phyloP scores from a whole-genome alignment of 1,139 yeast species.

The Pichia sp. region DNA sequence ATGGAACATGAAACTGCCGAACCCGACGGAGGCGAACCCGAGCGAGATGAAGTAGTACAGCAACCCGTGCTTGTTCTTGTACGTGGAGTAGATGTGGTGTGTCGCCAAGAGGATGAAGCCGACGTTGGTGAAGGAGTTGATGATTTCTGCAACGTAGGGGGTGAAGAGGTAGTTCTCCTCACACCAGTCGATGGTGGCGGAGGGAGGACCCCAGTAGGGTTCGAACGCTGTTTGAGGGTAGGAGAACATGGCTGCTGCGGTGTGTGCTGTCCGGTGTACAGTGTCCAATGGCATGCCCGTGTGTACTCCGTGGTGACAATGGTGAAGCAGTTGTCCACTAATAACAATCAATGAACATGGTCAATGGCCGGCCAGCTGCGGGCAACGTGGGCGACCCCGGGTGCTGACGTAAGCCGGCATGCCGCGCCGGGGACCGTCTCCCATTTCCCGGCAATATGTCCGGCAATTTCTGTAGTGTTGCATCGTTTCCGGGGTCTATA shows the following conservation, averaged over 20 bases:
- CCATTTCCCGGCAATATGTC: too few relatives aligned
- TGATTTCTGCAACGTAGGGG: conserved; percentile 82
- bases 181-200: conserved; percentile 92
- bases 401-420: too few relatives aligned
- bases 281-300: conserved; percentile 10
- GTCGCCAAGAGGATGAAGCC: conserved; percentile 56
- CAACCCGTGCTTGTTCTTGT: conserved; percentile 57
- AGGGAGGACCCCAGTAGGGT: conserved; percentile 36
- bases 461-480: too few relatives aligned
- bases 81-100: conserved; percentile 64
- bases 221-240: conserved; percentile 17
- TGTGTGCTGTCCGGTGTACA: background rate
- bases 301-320: too few relatives aligned
- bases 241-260: conserved; percentile 9
- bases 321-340: too few relatives aligned
- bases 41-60: conserved; percentile 69
- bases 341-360: too few relatives aligned
- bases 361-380: too few relatives aligned
- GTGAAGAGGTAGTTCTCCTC: conserved; percentile 91
- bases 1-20: conserved; percentile 95
- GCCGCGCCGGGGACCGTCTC: too few relatives aligned
- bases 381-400: too few relatives aligned
- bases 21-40: conserved; percentile 86
- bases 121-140: conserved; percentile 78
- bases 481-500: too few relatives aligned